Conservation (phyloP, 768 basidiomycete species). For the Brasilioporus rufonigricans region DNA sequence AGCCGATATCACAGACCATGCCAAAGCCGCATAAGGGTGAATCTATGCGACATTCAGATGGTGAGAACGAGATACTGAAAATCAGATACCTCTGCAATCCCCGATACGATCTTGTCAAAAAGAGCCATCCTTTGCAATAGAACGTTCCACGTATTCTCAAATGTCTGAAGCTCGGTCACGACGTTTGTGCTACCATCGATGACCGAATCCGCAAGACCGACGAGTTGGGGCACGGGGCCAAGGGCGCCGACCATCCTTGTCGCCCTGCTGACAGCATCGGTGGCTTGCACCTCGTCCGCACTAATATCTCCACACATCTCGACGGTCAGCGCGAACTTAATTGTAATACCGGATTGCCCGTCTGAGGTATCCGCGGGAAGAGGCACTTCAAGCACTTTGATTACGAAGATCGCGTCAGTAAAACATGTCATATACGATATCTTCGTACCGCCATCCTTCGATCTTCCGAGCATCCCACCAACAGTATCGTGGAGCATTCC, state of each 20-base stretch:
- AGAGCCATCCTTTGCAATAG: slow-evolving; percentile 12
- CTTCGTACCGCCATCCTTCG: slow-evolving; percentile 14
- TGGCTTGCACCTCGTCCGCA: slow-evolving; percentile 16
- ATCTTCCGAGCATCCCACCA: slow-evolving; percentile 6
- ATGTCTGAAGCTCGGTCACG: slow-evolving; percentile 5
- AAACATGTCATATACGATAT: not conserved
- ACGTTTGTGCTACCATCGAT: not conserved
- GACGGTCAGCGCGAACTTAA: slow-evolving; percentile 13
- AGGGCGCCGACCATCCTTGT: not conserved
- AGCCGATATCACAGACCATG: too few relatives aligned
- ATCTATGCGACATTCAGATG: slow-evolving; percentile 9
- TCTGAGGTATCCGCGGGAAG: slow-evolving; percentile 1
- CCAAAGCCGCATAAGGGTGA: slow-evolving; percentile 17
- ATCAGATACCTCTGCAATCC: slow-evolving; percentile 13
- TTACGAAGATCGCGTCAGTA: not conserved
- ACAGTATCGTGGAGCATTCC: slow-evolving; percentile 11
- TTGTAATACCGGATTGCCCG: slow-evolving; percentile 1
- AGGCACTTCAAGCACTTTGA: slow-evolving; percentile 14
- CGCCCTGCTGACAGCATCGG: slow-evolving; percentile 8
- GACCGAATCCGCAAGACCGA: not conserved
- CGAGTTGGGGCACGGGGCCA: not conserved
- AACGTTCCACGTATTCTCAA: slow-evolving; percentile 18
- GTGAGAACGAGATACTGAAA: not conserved
- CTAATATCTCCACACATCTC: not conserved
- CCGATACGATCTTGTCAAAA: slow-evolving; percentile 11